Conservation (phyloP, 352 stramenopile species). For the Globisporangium barbulae region DNA sequence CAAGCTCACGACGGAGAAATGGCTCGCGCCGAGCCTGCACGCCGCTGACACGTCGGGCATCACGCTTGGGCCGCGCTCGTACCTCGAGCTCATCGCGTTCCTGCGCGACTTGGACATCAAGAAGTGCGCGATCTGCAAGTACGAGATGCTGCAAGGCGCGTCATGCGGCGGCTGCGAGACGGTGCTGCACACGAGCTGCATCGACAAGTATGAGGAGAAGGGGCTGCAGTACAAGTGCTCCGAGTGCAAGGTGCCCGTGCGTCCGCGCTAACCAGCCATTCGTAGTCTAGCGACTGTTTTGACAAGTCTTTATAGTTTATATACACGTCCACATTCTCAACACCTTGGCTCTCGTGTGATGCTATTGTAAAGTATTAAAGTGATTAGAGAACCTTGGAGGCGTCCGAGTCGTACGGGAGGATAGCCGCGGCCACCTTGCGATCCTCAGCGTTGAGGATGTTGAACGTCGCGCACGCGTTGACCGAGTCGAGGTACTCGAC, state of each 20-base stretch:
- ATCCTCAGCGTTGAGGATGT: constrained; percentile 90
- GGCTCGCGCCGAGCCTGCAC: constrained; percentile 49
- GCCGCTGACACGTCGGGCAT: constrained; percentile 34
- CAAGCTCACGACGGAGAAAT: constrained; percentile 66
- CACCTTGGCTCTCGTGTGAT: not conserved
- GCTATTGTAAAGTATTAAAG: not conserved
- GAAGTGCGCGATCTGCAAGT: constrained; percentile 77
- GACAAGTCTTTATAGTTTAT: constrained; percentile 7
- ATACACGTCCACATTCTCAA: not conserved
- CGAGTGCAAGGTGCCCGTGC: constrained; percentile 43
- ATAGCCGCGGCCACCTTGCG: constrained; percentile 78
- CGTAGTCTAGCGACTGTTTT: not conserved
- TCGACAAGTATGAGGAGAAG: constrained; percentile 65
- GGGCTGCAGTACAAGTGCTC: constrained; percentile 58
- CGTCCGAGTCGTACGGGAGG: constrained; percentile 59
- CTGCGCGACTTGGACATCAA: constrained; percentile 71
- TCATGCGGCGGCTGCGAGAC: constrained; percentile 44
- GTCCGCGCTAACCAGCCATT: constrained; percentile 2
- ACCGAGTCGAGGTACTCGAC: constrained; percentile 84
- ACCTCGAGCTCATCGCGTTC: constrained; percentile 71
- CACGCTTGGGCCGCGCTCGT: constrained; percentile 65
- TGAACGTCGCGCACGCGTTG: constrained; percentile 88
- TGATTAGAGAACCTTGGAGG: constrained; percentile 8
- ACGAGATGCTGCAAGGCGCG: constrained; percentile 66
- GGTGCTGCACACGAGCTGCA: constrained; percentile 45